These are phyloP conservation scores for Endothia cerciana DNA, from an alignment of 2,329 filamentous ascomycete genomes.

Conservation along the genomic window DNA sequence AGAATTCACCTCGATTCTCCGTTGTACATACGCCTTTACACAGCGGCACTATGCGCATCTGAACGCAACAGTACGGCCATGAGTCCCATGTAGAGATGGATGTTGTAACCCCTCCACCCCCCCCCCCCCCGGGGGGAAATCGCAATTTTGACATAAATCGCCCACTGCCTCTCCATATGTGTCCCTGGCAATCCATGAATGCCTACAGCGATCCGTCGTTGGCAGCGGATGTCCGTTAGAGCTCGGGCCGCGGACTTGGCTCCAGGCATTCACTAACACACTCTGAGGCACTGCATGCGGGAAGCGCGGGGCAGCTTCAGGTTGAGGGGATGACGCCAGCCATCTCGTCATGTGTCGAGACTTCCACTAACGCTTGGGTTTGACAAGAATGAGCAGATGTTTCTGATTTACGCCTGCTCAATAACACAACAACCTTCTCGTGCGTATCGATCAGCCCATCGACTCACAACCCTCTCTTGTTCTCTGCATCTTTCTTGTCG, in stretches of 20 bases:
- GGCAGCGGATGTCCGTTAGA: not conserved
- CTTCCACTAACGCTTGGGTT: not conserved
- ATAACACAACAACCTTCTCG: not conserved
- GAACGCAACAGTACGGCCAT: not conserved
- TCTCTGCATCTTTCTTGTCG: not conserved
- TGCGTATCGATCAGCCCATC: not conserved
- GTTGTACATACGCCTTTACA: not conserved
- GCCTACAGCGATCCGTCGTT: not conserved
- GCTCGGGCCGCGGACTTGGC: conserved; percentile 2
- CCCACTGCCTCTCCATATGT: not conserved
- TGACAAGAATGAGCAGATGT: conserved; percentile 3
- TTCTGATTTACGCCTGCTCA: not conserved
- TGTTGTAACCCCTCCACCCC: not conserved
- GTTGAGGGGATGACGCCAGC: conserved; percentile 5
- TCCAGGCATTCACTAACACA: not conserved
- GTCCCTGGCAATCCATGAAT: not conserved
- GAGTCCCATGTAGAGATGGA: not conserved
- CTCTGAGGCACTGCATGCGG: not conserved
- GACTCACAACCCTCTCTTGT: not conserved
- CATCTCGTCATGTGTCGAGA: conserved; percentile 1
- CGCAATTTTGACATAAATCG: not conserved
- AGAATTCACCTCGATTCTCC: not conserved
- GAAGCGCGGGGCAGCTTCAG: not conserved
- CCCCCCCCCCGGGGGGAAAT: too few relatives aligned
- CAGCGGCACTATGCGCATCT: not conserved